phyloP scores from a whole-genome alignment of 257 asterid species.

The Nicotiana tabacum region DNA sequence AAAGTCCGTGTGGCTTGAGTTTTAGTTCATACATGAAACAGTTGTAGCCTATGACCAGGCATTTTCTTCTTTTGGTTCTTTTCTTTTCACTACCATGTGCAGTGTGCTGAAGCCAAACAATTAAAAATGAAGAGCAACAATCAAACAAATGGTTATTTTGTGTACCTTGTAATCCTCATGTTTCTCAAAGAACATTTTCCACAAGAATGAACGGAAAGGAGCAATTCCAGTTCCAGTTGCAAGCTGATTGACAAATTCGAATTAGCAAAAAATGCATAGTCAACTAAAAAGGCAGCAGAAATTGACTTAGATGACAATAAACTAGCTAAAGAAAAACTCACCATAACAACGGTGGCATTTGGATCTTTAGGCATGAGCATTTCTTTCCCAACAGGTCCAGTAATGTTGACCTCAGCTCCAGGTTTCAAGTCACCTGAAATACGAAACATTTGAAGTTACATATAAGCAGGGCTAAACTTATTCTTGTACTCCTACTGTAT shows the following conservation, averaged over 20 bases:
- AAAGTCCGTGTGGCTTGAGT: neutral
- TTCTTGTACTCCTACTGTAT: too few species aligned
- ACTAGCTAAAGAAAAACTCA: constrained; percentile 9
- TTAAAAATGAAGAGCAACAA: neutral
- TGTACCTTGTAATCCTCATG: constrained; percentile 78
- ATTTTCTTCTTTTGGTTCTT: neutral
- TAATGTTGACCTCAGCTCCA: constrained; percentile 72
- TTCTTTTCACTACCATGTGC: neutral
- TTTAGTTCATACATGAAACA: neutral
- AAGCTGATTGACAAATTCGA: constrained; percentile 39
- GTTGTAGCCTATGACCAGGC: neutral
- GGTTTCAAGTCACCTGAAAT: constrained; percentile 88
- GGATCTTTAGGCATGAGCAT: constrained; percentile 99
- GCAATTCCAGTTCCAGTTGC: constrained; percentile 97
- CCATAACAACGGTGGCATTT: constrained; percentile 80
- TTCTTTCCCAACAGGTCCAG: constrained; percentile 98
- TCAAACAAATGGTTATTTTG: neutral
- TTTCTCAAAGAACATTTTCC: constrained; percentile 97
- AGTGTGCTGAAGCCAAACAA: neutral
- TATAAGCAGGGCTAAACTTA: neutral
- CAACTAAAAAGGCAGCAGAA: neutral
- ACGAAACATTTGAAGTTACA: constrained; percentile 6
- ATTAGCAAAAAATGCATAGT: constrained; percentile 9
- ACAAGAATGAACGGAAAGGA: constrained; percentile 87
- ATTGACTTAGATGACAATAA: neutral